A percentile compares a stretch with the other conserved stretches of the same genome.
phyloP scores from a whole-genome alignment of 2,329 filamentous ascomycete genomes.

The Aspergillus calidoustus region DNA sequence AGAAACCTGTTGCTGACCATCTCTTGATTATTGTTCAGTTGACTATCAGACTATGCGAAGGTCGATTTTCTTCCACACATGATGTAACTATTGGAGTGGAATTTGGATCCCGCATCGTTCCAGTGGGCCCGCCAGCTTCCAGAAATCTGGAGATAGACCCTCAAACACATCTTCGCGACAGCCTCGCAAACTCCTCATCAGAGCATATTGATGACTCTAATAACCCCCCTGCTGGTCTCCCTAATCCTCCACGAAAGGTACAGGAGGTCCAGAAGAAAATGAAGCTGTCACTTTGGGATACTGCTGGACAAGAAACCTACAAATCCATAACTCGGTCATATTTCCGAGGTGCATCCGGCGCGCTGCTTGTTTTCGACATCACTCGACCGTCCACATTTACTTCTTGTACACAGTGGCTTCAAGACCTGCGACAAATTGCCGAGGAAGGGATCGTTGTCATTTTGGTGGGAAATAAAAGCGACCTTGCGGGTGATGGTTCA shows the following conservation, averaged over 20 bases:
- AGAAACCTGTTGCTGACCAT: constrained; percentile 16
- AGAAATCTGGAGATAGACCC: constrained; percentile 60
- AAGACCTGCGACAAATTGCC: constrained; percentile 91
- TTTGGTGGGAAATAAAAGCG: constrained; percentile 92
- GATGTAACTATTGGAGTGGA: constrained; percentile 98
- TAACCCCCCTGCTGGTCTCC: constrained; percentile 33
- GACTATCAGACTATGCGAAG: constrained; percentile 94
- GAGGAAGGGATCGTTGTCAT: constrained; percentile 95
- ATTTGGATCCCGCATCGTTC: constrained; percentile 90
- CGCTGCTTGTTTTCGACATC: constrained; percentile 93
- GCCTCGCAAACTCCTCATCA: constrained; percentile 15
- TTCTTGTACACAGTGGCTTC: constrained; percentile 90
- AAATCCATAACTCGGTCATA: constrained; percentile 94
- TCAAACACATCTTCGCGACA: constrained; percentile 21
- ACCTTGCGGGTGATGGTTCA: constrained; percentile 65
- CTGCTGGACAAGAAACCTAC: constrained; percentile 95
- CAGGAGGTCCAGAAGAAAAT: constrained; percentile 70
- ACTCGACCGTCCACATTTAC: constrained; percentile 81
- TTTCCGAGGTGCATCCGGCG: constrained; percentile 79
- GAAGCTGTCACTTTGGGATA: constrained; percentile 95
- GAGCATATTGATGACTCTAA: constrained; percentile 8
- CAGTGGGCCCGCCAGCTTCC: constrained; percentile 81
- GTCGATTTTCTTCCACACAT: constrained; percentile 90
- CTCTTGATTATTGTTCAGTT: constrained; percentile 58
- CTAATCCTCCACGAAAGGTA: constrained; percentile 42